Conservation (phyloP, 306 rosid genomes). For the Prunus mume region DNA sequence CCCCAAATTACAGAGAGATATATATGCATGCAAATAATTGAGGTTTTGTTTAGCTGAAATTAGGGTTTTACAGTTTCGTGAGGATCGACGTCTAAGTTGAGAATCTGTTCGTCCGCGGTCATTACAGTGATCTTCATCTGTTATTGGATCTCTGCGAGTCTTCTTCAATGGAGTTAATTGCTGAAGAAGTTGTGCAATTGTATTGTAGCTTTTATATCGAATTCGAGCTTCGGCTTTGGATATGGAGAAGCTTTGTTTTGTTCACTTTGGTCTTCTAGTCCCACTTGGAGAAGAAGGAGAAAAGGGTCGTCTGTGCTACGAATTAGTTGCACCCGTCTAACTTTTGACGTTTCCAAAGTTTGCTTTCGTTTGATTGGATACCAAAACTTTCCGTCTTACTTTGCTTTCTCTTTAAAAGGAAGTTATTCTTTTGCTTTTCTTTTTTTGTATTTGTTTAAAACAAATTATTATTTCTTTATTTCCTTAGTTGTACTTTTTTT, state of each 20-base stretch:
- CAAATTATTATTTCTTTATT: too few relatives aligned
- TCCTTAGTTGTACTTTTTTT: too few relatives aligned
- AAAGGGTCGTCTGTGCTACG: background rate
- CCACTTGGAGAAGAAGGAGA: background rate
- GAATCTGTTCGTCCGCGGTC: conserved; percentile 80
- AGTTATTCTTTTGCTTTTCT: background rate
- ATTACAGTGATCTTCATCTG: conserved; percentile 90
- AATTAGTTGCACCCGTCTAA: background rate
- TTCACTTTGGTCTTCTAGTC: background rate
- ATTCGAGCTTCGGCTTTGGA: background rate
- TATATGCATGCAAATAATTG: background rate
- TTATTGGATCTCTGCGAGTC: conserved; percentile 1
- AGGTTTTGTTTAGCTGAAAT: background rate
- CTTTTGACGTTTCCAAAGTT: background rate
- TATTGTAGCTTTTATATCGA: background rate
- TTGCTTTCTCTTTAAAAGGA: background rate
- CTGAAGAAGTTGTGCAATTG: background rate
- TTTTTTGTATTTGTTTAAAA: too few relatives aligned
- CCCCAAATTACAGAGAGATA: background rate
- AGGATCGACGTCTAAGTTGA: conserved; percentile 79
- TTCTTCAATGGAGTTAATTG: background rate
- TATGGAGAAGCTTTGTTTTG: background rate
- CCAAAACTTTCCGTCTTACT: background rate
- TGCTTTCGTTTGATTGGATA: background rate
- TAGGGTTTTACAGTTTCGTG: conserved; percentile 73